phyloP scores from a whole-genome alignment of 2,329 filamentous ascomycete species.

The Beauveria sp. region DNA sequence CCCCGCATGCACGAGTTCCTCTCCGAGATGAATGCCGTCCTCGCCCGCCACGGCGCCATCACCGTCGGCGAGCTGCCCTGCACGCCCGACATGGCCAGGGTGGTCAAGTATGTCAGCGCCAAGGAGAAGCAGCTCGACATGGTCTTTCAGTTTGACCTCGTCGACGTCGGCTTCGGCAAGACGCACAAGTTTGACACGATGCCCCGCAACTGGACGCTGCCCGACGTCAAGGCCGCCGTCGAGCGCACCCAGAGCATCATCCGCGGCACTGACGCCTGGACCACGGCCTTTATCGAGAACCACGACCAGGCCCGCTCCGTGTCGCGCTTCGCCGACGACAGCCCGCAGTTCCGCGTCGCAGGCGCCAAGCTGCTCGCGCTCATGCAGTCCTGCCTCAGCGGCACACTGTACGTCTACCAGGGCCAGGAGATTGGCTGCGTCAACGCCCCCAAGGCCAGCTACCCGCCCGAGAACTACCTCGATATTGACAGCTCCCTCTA shows the following conservation, averaged over 20 bases:
- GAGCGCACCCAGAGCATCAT: constrained; percentile 44
- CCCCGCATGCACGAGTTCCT: constrained; percentile 63
- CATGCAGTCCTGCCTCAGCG: constrained; percentile 43
- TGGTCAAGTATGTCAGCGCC: constrained; percentile 53
- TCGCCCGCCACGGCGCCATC: constrained; percentile 56
- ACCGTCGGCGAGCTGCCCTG: constrained; percentile 63
- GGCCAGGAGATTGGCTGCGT: constrained; percentile 60
- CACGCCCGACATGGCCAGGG: constrained; percentile 49
- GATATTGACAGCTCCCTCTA: constrained; percentile 42
- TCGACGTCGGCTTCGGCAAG: constrained; percentile 50
- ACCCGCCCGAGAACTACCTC: constrained; percentile 48
- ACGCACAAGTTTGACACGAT: constrained; percentile 46
- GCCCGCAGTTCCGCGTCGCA: constrained; percentile 36
- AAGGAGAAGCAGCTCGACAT: constrained; percentile 56
- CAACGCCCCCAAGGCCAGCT: constrained; percentile 51
- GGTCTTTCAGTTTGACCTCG: constrained; percentile 62
- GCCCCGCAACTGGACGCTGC: constrained; percentile 35
- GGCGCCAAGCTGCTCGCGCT: constrained; percentile 54
- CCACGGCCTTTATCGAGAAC: constrained; percentile 57
- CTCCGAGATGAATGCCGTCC: constrained; percentile 55
- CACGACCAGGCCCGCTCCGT: constrained; percentile 56
- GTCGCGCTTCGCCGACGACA: constrained; percentile 44
- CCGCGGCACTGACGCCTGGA: constrained; percentile 51
- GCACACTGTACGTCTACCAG: constrained; percentile 60
- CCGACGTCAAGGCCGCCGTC: constrained; percentile 40